phyloP scores from a whole-genome alignment of 176 grass and related monocot species.

The Oryza glumipatula region DNA sequence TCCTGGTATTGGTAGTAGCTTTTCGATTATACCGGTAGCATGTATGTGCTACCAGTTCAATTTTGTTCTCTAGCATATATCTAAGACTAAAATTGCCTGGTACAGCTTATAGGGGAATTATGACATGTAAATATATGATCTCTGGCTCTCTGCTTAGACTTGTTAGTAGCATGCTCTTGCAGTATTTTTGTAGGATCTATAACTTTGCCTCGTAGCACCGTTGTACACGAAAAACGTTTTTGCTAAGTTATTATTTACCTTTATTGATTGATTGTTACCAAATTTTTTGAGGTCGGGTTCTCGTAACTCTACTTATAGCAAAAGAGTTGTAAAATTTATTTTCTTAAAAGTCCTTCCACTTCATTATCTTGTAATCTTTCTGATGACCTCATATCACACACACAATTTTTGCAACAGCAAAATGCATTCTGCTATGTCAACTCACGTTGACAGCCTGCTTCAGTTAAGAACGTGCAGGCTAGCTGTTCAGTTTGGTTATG shows the following conservation, averaged over 20 bases:
- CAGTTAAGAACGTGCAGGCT: background rate
- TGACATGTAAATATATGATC: background rate
- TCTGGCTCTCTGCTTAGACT: background rate
- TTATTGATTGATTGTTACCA: background rate
- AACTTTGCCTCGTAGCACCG: background rate
- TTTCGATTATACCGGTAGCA: background rate
- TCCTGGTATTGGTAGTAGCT: background rate
- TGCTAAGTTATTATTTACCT: background rate
- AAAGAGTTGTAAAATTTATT: background rate
- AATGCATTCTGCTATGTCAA: conserved; percentile 11
- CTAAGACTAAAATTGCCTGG: background rate
- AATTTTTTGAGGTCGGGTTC: background rate
- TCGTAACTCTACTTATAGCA: background rate
- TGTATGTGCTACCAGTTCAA: background rate
- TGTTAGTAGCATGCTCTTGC: background rate
- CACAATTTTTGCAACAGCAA: background rate
- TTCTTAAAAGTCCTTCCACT: background rate
- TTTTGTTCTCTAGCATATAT: background rate
- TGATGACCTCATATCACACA: background rate
- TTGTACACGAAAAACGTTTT: background rate
- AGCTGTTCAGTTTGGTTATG: conserved; percentile 29
- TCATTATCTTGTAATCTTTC: background rate
- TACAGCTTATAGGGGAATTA: background rate
- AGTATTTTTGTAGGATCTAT: background rate
- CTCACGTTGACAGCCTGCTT: background rate